phyloP scores from a whole-genome alignment of 805 yeast genomes.

The Lipomyces anomalus region DNA sequence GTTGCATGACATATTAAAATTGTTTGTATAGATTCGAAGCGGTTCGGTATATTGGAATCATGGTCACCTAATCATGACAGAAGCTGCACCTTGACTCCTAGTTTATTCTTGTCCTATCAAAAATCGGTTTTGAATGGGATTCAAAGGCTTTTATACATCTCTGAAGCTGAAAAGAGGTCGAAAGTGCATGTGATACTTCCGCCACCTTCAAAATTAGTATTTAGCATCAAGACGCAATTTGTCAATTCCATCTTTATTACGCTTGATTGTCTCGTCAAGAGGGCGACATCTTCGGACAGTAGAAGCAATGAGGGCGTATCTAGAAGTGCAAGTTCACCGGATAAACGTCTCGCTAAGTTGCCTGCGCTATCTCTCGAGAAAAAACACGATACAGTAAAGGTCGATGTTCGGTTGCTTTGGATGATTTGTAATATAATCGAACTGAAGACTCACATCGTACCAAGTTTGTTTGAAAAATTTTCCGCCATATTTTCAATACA shows the following conservation, averaged over 20 bases:
- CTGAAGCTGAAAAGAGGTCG: conserved; percentile 14
- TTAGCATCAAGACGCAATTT: conserved; percentile 35
- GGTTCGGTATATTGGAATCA: conserved; percentile 37
- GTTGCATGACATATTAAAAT: no score
- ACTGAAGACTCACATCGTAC: conserved; percentile 43
- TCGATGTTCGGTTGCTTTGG: conserved; percentile 45
- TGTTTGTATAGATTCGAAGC: conserved; percentile 36
- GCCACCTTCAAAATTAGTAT: conserved; percentile 34
- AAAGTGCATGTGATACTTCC: conserved; percentile 28
- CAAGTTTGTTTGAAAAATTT: conserved; percentile 45
- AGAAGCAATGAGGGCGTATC: conserved; percentile 32
- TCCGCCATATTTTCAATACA: conserved; percentile 47
- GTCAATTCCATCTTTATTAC: conserved; percentile 34
- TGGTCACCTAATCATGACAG: conserved; percentile 29
- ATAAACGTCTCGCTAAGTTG: background rate
- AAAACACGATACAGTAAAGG: background rate
- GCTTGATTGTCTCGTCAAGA: conserved; percentile 31
- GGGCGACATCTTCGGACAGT: conserved; percentile 29
- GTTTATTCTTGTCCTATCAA: conserved; percentile 38
- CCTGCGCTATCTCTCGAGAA: background rate
- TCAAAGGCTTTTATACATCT: conserved; percentile 22
- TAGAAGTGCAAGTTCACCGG: background rate
- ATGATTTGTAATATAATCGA: conserved; percentile 52
- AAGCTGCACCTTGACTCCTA: conserved; percentile 38
- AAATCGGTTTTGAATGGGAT: conserved; percentile 33